Base-by-base conservation (phyloP, 352 stramenopile species). In the Globisporangium ultimum region DNA sequence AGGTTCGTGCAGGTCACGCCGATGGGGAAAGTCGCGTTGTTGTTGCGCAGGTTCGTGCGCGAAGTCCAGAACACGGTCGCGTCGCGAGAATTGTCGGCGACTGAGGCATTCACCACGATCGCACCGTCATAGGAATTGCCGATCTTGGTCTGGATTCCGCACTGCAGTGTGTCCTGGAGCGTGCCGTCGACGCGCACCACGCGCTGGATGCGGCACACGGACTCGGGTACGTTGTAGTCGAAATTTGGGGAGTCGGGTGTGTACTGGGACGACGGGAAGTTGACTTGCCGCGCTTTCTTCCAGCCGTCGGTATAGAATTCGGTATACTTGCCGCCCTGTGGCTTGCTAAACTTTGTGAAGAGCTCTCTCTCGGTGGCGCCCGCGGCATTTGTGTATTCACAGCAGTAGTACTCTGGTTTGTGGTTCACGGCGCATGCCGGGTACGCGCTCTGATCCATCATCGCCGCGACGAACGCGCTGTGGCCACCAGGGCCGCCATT, bases 11-110 rank as follows among this genome's bases (percentile, higher is more conserved):
- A 84, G 11, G 48, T 60, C 4, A 71, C 71, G 18, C 70, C 72
- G 28, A 79, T 57, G 10, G 74, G 74, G 52, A 84, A 84, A 13
- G 61, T 67, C 9, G 74, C 74, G 40, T 83, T 83, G 54, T 83
- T 83, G 60, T 83, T 84, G 47, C 64, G 71, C 20, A 58, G 48
- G 43, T 80, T 84, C 51, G 58, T 61, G 13, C 22, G 47, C 32
- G 63, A 80, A 3, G 66, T 79, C 74, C 71, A 80, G 47, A 75
- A 84, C 43, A 78, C 61, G 14, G 48, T 70, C 15, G 32, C 55
- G 41, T 81, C 60, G 41, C 34, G 24, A 14, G 58, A 42, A 0
- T 51, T 49, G 10, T 21, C 8, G 14, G 50, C 22, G 9, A 64
- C 4, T n/a, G 58, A 59, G 9, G 50, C 32, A 24, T 64, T 64